Evolutionary conservation across 352 stramenopile species (phyloP).

Genomic region (Pythium catenulatum): DNA sequence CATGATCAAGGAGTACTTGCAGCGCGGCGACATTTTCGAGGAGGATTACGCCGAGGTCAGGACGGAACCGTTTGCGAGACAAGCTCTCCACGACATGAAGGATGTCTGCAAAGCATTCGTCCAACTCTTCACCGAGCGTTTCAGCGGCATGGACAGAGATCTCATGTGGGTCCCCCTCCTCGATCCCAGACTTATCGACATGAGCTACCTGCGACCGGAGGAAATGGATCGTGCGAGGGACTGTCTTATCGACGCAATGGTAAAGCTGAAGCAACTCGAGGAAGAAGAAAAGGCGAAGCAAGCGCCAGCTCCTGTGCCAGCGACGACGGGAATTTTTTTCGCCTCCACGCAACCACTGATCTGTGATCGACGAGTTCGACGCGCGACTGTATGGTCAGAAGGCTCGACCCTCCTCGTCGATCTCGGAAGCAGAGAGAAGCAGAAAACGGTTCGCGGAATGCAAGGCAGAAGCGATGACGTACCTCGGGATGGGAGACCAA

Average conservation of each 20-base stretch:
- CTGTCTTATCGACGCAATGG: not conserved
- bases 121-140: not conserved
- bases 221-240: not conserved
- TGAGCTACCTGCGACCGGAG: not conserved
- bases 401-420: no score
- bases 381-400: not conserved
- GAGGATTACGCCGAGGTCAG: not conserved
- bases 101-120: not conserved
- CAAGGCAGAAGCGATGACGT: not conserved
- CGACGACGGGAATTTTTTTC: no score
- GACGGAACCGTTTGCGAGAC: not conserved
- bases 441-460: not conserved
- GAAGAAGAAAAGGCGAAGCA: not conserved
- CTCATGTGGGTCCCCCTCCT: constrained; percentile 10
- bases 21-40: not conserved
- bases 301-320: not conserved
- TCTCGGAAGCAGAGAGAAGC: not conserved
- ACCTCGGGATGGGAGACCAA: not conserved
- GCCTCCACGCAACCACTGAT: not conserved
- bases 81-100: not conserved
- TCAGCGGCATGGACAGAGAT: not conserved
- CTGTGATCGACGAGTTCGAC: constrained; percentile 8
- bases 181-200: constrained; percentile 10
- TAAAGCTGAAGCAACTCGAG: no score
- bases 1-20: constrained; percentile 5